phyloP scores from a whole-genome alignment of 2,329 filamentous ascomycete genomes.

The Aspergillus vadensis region DNA sequence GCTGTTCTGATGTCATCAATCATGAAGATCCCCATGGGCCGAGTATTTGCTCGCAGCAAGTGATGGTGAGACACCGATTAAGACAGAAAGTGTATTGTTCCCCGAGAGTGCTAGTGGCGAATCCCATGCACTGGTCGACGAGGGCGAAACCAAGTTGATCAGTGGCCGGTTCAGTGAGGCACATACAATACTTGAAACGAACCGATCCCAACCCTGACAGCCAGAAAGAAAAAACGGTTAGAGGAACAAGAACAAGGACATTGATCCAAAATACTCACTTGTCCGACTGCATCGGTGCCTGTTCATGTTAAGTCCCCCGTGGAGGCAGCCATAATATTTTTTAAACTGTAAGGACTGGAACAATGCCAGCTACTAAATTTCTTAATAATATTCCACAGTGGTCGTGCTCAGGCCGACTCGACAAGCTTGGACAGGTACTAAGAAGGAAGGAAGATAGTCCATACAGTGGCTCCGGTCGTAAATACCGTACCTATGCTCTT shows the following conservation, averaged over 20 bases:
- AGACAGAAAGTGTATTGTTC: constrained; percentile 1
- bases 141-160: not conserved
- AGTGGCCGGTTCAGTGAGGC: not conserved
- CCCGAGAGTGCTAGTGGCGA: not conserved
- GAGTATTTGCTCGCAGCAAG: not conserved
- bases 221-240: not conserved
- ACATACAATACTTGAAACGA: not conserved
- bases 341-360: not conserved
- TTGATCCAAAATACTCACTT: not conserved
- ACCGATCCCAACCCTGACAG: not conserved
- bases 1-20: constrained; percentile 2
- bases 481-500: constrained; percentile 1
- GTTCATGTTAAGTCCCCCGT: not conserved
- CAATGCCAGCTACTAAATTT: not conserved
- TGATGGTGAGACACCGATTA: not conserved
- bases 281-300: too few relatives aligned
- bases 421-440: not conserved
- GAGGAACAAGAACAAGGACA: not conserved
- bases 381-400: not conserved
- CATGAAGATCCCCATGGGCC: not conserved
- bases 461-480: not conserved
- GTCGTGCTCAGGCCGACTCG: constrained; percentile 1
- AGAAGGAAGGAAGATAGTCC: not conserved
- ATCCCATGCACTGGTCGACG: not conserved
- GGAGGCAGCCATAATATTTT: not conserved